Conservation (phyloP, 208 protist species). For the Acanthamoeba healyi region DNA sequence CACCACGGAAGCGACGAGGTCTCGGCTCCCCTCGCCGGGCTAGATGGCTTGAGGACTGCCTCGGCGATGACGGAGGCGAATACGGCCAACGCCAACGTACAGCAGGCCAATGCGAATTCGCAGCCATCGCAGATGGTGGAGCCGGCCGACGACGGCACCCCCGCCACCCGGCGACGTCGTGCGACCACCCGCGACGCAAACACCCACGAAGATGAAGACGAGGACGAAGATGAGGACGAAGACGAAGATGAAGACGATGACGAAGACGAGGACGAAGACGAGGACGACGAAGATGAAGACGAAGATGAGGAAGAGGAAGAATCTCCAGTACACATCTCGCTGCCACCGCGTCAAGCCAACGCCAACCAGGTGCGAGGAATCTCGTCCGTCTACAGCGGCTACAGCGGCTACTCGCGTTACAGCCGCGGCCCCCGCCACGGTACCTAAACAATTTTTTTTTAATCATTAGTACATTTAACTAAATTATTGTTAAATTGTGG, state of each 20-base stretch:
- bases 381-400: neutral
- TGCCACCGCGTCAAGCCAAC: neutral
- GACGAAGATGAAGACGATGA: neutral
- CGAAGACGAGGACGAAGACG: neutral
- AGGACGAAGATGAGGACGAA: neutral
- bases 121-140: slow-evolving; percentile 21
- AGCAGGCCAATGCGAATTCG: slow-evolving; percentile 16
- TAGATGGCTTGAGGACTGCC: neutral
- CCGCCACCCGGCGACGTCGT: neutral
- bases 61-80: neutral
- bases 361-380: neutral
- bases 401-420: neutral
- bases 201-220: neutral
- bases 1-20: neutral
- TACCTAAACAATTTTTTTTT: neutral
- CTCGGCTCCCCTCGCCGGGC: too few relatives aligned
- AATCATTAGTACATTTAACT: neutral
- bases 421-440: neutral
- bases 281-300: neutral
- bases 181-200: neutral
- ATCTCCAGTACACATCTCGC: neutral
- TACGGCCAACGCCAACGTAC: neutral
- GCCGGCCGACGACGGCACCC: neutral
- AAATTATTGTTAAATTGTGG: neutral
- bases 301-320: neutral